Base-by-base conservation (phyloP, 2,329 filamentous ascomycete species). In the Aspergillus sp. region DNA sequence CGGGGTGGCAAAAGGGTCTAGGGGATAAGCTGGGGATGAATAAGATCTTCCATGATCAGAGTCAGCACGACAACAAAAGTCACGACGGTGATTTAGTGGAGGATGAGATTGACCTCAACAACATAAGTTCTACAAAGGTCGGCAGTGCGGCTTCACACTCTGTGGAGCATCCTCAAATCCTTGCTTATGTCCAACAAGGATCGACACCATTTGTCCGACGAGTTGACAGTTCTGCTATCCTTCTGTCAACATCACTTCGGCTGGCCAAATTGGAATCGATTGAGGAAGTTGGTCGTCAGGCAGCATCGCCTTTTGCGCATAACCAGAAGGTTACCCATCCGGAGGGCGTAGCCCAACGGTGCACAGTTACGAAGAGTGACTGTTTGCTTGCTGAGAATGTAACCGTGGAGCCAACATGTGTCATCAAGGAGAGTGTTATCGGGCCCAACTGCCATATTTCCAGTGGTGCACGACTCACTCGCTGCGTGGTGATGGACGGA, bases 401-500 rank as follows among this genome's bases (percentile, higher is more conserved):
- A 43, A 92, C 88, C 1, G 88, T 98, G 0, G 91, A 94, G 71
- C 91, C 94, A 69, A 94, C 94, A 74, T 89, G 87, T 23, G 90
- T 92, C n/a, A 90, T 99, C 78, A 97, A 97, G 76, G 92, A 97
- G 76, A 90, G 84, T 39, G 91, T 97, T 30, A 87, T 99, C 43
- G 95, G 95, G 2, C 87, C 91, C 4, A 92, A 91, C 68, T 96
- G 92, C 74, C 89, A 91, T 69, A 94, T 99, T 65, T 88, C 89
- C 63, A 88, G 89, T 67, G 92, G 92, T n/a, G 92, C 90, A 30
- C 91, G 93, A 66, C 79, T 99, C 48, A 88, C 87, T n/a, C 86
- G 93, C 65, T 98, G 94, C 76, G 78, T 98, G 51, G 80, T 98
- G 19, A 97, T 98, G 92, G 94, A 98, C 62, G 91, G 91, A 3